phyloP scores from a whole-genome alignment of 1,284 basidiomycete genomes.

The Sanguinoderma infundibulare region DNA sequence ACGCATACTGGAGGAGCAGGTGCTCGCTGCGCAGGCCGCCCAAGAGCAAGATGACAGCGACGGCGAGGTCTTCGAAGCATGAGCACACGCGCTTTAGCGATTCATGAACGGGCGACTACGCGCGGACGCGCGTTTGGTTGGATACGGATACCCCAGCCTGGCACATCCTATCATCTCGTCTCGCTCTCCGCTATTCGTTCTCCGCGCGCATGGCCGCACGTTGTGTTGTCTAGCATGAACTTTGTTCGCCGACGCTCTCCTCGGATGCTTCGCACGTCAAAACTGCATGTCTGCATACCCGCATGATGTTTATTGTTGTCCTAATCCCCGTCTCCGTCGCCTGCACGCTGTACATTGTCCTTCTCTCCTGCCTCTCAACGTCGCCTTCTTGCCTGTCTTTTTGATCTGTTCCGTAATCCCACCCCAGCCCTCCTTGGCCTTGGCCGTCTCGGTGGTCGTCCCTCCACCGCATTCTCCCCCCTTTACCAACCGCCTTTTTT shows the following conservation, averaged over 20 bases:
- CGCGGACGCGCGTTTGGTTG: constrained; percentile 5
- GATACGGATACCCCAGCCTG: constrained; percentile 14
- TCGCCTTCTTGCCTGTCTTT: constrained; percentile 6
- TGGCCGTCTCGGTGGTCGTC: constrained; percentile 4
- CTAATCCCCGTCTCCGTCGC: constrained; percentile 10
- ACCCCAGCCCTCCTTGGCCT: too few species aligned
- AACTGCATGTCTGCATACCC: constrained; percentile 23
- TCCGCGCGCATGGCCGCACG: constrained; percentile 10
- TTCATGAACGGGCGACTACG: background rate
- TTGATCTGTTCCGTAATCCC: background rate
- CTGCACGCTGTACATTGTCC: constrained; percentile 15
- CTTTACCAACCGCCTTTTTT: background rate
- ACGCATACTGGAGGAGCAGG: constrained; percentile 34
- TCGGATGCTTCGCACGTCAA: constrained; percentile 24
- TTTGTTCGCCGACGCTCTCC: constrained; percentile 10
- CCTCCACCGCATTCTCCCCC: constrained; percentile 1
- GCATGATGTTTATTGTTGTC: constrained; percentile 29
- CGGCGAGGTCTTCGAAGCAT: constrained; percentile 21
- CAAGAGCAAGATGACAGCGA: constrained; percentile 18
- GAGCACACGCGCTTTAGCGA: background rate
- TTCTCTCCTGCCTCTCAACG: constrained; percentile 5
- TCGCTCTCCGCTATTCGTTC: constrained; percentile 14
- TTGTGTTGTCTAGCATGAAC: constrained; percentile 24
- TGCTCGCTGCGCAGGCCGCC: constrained; percentile 23
- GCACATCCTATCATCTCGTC: constrained; percentile 8